Evolutionary conservation across 2,329 filamentous ascomycete genomes (phyloP).

Genomic region (Alternaria burnsii): DNA sequence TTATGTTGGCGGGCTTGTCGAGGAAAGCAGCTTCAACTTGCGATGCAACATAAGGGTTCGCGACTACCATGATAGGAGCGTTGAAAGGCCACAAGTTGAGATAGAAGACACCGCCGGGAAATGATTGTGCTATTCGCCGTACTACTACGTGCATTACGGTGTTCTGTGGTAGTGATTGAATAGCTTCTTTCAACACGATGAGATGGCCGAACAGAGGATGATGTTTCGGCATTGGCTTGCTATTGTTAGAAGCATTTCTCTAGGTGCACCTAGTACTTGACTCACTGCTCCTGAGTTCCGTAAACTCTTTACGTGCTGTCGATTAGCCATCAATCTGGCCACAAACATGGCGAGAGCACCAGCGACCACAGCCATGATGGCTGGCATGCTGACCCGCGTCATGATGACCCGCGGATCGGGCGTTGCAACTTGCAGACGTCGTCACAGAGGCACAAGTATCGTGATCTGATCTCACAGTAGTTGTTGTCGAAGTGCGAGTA

Average conservation of each 20-base stretch:
- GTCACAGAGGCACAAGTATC: not conserved
- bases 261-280: not conserved
- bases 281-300: conserved; percentile 9
- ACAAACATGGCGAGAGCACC: conserved; percentile 10
- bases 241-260: not conserved
- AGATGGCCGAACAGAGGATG: conserved; percentile 25
- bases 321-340: conserved; percentile 9
- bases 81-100: conserved; percentile 31
- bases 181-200: conserved; percentile 15
- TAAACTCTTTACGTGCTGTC: conserved; percentile 10
- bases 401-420: conserved; percentile 2
- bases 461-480: not conserved
- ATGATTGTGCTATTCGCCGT: conserved; percentile 35
- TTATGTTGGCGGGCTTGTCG: conserved; percentile 29
- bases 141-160: conserved; percentile 16
- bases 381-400: conserved; percentile 9
- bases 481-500: not conserved
- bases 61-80: conserved; percentile 15
- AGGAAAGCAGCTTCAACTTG: conserved; percentile 19
- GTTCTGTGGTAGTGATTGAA: conserved; percentile 15
- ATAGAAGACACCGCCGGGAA: conserved; percentile 22
- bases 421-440: not conserved
- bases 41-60: conserved; percentile 15
- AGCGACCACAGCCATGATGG: conserved; percentile 7
- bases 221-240: conserved; percentile 24